Percentiles rank a stretch among this genome's conserved stretches.
phyloP scores from a whole-genome alignment of 331 rosid species.

The Acacia pycnantha region DNA sequence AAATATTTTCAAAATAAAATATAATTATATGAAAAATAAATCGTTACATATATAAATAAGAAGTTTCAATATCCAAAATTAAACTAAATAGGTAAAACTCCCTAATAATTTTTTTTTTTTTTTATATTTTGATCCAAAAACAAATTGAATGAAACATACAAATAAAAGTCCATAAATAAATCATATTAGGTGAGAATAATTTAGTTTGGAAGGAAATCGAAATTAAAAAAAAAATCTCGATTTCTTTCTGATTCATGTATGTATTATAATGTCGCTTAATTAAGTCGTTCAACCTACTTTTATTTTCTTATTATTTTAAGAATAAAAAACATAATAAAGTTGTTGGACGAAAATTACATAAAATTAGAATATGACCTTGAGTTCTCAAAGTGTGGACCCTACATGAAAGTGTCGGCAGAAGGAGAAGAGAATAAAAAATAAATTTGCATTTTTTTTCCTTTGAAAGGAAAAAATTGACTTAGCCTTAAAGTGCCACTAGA shows the following conservation, averaged over 20 bases:
- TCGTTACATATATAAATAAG: too few species aligned
- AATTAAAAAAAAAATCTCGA: not conserved
- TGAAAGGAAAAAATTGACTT: not conserved
- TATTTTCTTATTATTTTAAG: not conserved
- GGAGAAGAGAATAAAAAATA: not conserved
- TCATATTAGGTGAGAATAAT: not conserved
- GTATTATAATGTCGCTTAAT: not conserved
- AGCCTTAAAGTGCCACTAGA: not conserved
- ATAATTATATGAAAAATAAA: not conserved
- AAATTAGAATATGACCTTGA: not conserved
- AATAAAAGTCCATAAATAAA: not conserved
- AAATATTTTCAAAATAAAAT: not conserved
- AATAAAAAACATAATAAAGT: not conserved
- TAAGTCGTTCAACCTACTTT: not conserved
- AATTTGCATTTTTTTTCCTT: not conserved
- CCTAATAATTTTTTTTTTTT: not conserved
- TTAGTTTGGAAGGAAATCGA: not conserved
- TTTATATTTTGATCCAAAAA: not conserved
- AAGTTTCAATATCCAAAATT: not conserved
- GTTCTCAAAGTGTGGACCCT: not conserved
- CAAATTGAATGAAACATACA: not conserved
- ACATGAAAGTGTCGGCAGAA: constrained; percentile 39
- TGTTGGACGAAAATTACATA: not conserved
- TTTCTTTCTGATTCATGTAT: not conserved
- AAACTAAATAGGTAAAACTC: not conserved